These are phyloP conservation scores for Kuraishia piskuri DNA, from an alignment of 805 yeast genomes.

Conservation along the genomic window DNA sequence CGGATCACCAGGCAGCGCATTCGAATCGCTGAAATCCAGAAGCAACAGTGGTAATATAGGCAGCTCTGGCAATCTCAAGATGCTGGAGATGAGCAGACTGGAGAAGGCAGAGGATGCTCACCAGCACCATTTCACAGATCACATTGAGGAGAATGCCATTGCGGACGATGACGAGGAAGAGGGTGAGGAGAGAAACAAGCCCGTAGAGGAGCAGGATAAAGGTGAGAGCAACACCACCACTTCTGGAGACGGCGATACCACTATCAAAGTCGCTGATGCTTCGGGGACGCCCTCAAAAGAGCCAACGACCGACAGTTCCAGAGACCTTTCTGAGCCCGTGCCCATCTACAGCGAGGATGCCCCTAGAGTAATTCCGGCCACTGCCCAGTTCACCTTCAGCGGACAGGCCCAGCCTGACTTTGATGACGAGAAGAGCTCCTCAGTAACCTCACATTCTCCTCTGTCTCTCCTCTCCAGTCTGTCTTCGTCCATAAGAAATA, in stretches of 20 bases:
- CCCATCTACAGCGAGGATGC: conserved; percentile 1
- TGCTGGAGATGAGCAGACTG: not conserved
- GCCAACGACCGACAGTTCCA: not conserved
- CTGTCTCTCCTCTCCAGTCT: conserved; percentile 7
- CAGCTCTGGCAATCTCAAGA: not conserved
- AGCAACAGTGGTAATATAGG: not conserved
- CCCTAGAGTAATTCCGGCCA: not conserved
- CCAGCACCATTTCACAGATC: not conserved
- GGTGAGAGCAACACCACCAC: not conserved
- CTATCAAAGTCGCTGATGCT: not conserved
- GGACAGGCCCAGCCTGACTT: conserved; percentile 22
- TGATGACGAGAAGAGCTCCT: conserved; percentile 23
- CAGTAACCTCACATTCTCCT: conserved; percentile 6
- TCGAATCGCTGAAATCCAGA: not conserved
- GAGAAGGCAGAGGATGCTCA: not conserved
- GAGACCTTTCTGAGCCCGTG: not conserved
- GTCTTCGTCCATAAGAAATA: conserved; percentile 6
- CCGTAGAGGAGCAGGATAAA: conserved; percentile 11
- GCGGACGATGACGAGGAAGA: conserved; percentile 9
- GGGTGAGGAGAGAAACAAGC: conserved; percentile 1
- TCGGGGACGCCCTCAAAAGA: not conserved
- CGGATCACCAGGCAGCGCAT: not conserved
- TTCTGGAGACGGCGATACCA: not conserved
- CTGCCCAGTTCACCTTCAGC: conserved; percentile 14
- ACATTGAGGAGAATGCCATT: conserved; percentile 4